These are phyloP conservation scores for Linum usitatissimum DNA, from an alignment of 345 rosid genomes.

Conservation along the genomic window DNA sequence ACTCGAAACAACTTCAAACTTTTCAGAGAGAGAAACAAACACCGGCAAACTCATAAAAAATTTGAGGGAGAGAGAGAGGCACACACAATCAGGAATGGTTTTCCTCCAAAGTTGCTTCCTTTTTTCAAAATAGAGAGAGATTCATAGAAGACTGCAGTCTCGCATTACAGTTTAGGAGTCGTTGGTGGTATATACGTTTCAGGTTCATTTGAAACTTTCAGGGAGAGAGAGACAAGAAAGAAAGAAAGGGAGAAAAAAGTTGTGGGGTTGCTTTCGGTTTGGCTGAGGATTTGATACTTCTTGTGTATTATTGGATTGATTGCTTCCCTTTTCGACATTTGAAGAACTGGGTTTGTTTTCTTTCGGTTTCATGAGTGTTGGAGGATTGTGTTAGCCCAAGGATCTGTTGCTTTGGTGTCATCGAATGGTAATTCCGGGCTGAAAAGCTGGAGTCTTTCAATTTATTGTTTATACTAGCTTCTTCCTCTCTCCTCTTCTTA, in stretches of 20 bases:
- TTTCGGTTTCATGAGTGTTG: not conserved
- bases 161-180: constrained; percentile 10
- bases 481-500: not conserved
- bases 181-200: not conserved
- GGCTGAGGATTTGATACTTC: not conserved
- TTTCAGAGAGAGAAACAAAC: not conserved
- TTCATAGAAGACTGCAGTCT: constrained; percentile 6
- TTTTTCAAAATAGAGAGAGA: not conserved
- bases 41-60: not conserved
- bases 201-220: not conserved
- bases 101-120: not conserved
- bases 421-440: constrained; percentile 6
- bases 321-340: not conserved
- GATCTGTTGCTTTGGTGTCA: constrained; percentile 1
- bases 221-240: constrained; percentile 5
- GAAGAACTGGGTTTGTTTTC: not conserved
- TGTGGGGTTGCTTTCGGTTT: constrained; percentile 1
- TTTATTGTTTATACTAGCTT: no score
- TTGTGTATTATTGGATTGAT: not conserved
- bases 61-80: not conserved
- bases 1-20: not conserved
- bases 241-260: not conserved
- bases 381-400: not conserved
- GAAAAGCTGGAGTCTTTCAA: not conserved
- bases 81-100: not conserved